These are phyloP conservation scores for Cadophora luteo-olivacea DNA, from an alignment of 2,329 filamentous ascomycete species.

Conservation along the genomic window DNA sequence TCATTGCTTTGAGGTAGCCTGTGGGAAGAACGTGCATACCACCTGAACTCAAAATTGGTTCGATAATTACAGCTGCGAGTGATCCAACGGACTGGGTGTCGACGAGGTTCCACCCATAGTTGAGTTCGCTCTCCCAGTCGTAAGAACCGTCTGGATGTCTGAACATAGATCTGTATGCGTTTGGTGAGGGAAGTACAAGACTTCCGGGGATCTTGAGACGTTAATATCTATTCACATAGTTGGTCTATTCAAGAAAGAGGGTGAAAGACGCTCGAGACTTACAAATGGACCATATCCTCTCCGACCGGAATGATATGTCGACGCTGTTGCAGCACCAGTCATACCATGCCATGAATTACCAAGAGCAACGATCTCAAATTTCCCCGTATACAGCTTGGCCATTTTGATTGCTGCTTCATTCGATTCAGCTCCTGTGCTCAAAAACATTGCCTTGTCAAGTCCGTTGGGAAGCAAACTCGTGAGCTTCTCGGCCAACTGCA, in stretches of 20 bases:
- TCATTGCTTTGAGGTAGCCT: slow-evolving; percentile 64
- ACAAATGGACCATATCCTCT: slow-evolving; percentile 51
- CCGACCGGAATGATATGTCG: slow-evolving; percentile 61
- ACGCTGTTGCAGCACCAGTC: slow-evolving; percentile 57
- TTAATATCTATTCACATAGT: background rate
- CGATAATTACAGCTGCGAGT: slow-evolving; percentile 44
- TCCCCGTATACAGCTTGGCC: slow-evolving; percentile 68
- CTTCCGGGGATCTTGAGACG: slow-evolving; percentile 57
- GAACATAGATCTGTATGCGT: slow-evolving; percentile 68
- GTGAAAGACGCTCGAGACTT: background rate
- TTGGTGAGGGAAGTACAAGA: slow-evolving; percentile 63
- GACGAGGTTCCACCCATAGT: slow-evolving; percentile 66
- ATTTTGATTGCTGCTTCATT: slow-evolving; percentile 70
- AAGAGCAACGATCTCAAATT: slow-evolving; percentile 68
- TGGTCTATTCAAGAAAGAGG: background rate
- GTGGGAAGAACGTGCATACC: slow-evolving; percentile 65
- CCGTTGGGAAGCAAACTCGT: slow-evolving; percentile 54
- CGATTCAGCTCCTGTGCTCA: slow-evolving; percentile 62
- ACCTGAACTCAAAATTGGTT: slow-evolving; percentile 47
- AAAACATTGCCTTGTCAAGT: slow-evolving; percentile 62
- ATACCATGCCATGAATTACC: slow-evolving; percentile 67
- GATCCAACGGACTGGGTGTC: slow-evolving; percentile 66
- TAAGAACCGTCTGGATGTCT: slow-evolving; percentile 63
- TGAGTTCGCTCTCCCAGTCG: slow-evolving; percentile 70
- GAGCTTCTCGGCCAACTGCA: slow-evolving; percentile 59